Evolutionary conservation across 495 filamentous ascomycete genomes (phyloP), one percentile per base, ranked within the genome.

Genomic region (Neurospora sp.): DNA sequence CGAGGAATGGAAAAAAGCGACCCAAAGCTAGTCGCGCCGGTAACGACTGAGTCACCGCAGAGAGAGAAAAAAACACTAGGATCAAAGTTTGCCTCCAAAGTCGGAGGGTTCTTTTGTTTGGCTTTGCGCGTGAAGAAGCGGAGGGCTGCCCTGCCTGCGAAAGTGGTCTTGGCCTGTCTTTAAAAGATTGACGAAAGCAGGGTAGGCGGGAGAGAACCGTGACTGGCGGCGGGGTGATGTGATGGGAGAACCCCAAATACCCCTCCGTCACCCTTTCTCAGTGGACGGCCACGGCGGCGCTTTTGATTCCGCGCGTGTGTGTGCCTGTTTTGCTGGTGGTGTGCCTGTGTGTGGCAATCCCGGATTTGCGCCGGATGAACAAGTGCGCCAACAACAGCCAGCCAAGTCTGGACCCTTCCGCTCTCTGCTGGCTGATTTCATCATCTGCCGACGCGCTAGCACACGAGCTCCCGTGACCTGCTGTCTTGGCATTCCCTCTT

Each of bases 391-490:
- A 75, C 77, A 75, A 73, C 48, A 61, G 22, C 48, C 22, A 61
- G 22, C 53, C 53, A 61, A 61, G 53, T 65, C 69, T 76, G 69
- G 72, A 69, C 27, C 59, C 20, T 71, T 73, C 39, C 59, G 71
- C 74, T 59, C 71, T 40, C 53, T 72, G 71, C 48, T 59, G 48
- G 48, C 46, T 53, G 46, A 53, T 53, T 53, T 53, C 46, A 59
- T 35, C 27, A 65, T 65, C 59, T 59, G 22, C 39, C 39, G 74
- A 73, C 79, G 77, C 79, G 79, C 79, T 77, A 73, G 46, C 72
- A 78, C 77, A 76, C 79, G 79, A 79, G 73, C 73, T 79, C 79
- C 75, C 77, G 77, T 79, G 79, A 80, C 75, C 61, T 41, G 14
- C n/a, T 14, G 18, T 44, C 48, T 31, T 65, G 37, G 53, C 53